These are phyloP conservation scores for Edaphochlamys debaryana DNA, from an alignment of 139 green algal species.

Conservation along the genomic window DNA sequence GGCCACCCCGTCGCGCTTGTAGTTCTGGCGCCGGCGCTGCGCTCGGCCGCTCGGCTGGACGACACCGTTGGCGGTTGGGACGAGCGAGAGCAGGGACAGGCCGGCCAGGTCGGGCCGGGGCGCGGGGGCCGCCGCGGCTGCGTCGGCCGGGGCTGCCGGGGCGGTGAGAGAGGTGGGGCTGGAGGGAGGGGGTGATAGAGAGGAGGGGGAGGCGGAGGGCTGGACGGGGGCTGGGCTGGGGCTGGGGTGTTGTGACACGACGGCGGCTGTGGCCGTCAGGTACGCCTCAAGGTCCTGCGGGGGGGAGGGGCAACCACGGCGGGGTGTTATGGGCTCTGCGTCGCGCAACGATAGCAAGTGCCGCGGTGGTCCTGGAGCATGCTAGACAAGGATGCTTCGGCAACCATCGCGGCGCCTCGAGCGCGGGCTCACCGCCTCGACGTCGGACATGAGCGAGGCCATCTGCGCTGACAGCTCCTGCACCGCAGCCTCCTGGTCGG, in stretches of 20 bases:
- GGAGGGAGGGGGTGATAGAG: no score
- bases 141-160: no score
- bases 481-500: background rate
- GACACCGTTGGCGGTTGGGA: background rate
- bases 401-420: no score
- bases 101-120: background rate
- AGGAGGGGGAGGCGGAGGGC: no score
- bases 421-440: background rate
- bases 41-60: conserved; percentile 2
- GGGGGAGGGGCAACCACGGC: no score
- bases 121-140: background rate
- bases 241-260: background rate
- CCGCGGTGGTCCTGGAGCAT: background rate
- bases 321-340: no score
- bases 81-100: background rate
- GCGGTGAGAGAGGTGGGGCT: background rate
- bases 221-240: background rate
- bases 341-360: no score
- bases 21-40: conserved; percentile 17
- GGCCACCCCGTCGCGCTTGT: background rate
- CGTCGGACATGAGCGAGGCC: background rate
- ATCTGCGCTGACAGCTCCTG: background rate
- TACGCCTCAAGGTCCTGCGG: background rate
- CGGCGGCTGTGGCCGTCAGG: no score
- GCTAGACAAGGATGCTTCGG: background rate